Evolutionary conservation across 2,329 filamentous ascomycete species (phyloP), one percentile per base, ranked within the genome.

Genomic region (Monosporascus sp.): DNA sequence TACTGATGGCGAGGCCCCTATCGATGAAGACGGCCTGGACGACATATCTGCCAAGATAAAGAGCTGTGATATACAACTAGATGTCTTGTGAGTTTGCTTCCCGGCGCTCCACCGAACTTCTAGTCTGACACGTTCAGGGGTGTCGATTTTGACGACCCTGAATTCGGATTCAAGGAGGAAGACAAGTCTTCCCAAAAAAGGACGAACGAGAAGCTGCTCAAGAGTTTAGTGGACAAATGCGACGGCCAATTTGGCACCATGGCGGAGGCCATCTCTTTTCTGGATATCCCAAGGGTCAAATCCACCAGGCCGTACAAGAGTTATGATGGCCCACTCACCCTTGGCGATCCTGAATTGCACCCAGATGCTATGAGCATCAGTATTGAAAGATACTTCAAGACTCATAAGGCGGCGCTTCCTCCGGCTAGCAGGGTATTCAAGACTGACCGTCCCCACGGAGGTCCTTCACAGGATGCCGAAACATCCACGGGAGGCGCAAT

Each of bases 81-180:
- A 86, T 2, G 74, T 97, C 11, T 72, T 97, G 86, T 91, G 70
- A 70, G 87, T 79, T 50, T n/a, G n/a, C 5, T n/a, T 6, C 37
- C 8, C 15, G 34, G 7, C 5, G 4, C 24, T n/a, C 15, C 18
- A 24, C 22, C 3, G 6, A 9, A 18, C 17, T 51, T 50, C 53
- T 68, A 54, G 41, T 44, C 49, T 56, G 5, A 24, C 24, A 48
- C 15, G 48, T 47, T 6, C 42, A 92, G 88, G 51, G 94, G 94
- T 15, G 83, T 96, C 18, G 94, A 99, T 68, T 97, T 99, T 69
- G 91, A 99, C 66, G 91, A 97, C 67, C 68, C 83, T 1, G 91
- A 96, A 2, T 96, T 87, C 65, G 92, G 92, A 42, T 89, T 90
- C 66, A 96, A 96, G 68, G 93, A 97, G 72, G 91, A 97, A 68